These are phyloP conservation scores for Sicyos baderoa DNA, from an alignment of 306 rosid species.

Conservation along the genomic window DNA sequence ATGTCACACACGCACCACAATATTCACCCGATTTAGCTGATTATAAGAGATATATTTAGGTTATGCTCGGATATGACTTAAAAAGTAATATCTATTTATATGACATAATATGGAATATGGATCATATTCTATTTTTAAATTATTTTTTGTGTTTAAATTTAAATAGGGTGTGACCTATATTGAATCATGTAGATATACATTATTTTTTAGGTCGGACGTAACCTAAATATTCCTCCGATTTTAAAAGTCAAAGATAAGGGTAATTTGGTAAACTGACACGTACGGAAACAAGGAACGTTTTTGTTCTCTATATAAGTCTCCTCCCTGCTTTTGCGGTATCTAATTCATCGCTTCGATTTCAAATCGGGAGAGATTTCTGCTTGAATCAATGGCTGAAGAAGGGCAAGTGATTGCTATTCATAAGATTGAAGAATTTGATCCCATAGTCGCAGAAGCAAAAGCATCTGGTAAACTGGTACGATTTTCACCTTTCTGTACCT, in stretches of 20 bases:
- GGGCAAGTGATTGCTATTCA: constrained; percentile 36
- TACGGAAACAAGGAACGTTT: background rate
- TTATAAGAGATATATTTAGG: no score
- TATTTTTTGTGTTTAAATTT: no score
- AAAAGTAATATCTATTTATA: no score
- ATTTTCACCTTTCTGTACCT: background rate
- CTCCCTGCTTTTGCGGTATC: background rate
- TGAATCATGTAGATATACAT: no score
- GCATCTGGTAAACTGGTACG: constrained; percentile 39
- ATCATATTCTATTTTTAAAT: no score
- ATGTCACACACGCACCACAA: no score
- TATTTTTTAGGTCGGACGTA: no score
- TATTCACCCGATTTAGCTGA: no score
- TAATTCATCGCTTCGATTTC: background rate
- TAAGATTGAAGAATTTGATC: constrained; percentile 26
- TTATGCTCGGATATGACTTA: no score
- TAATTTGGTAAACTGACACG: background rate
- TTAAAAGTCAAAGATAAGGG: background rate
- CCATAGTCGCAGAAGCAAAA: constrained; percentile 22
- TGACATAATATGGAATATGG: no score
- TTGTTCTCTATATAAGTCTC: background rate
- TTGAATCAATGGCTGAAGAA: constrained; percentile 26
- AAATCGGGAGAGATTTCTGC: background rate
- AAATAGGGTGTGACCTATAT: no score
- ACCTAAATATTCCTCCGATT: no score